Evolutionary conservation across 805 yeast genomes (phyloP), one percentile per base, ranked within the genome.

Genomic region (Tetrapisispora phaffii): DNA sequence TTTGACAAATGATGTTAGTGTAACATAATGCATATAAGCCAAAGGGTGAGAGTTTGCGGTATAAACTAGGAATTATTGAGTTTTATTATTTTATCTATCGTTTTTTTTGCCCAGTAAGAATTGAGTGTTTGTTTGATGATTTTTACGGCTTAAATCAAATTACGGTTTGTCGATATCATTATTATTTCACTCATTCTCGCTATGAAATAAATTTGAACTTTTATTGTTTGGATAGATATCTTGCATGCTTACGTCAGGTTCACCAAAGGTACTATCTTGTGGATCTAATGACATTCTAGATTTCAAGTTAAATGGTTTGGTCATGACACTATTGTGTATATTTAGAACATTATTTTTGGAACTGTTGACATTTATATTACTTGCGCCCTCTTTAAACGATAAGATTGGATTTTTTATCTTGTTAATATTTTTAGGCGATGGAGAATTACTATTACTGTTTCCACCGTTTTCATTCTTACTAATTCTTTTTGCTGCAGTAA

Each of bases 201-300:
- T 9, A 19, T 16, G 16, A 19, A 9, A 17, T 7, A 19, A 17
- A 28, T 24, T 26, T 22, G 16, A 5, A 31, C 22, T 8, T 26
- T 37, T 38, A 3, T 38, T 38, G 8, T 33, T 29, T 21, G 45
- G 45, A 42, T 24, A 43, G 20, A 50, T 48, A 43, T 55, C 60
- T 37, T 50, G 58, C 52, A 55, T 48, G 47, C 59, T 55, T 15
- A 52, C 42, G 42, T 55, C 60, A 23, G 52, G 40, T 28, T 38
- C 41, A 24, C 41, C 41, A 17, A 54, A 55, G 10, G 45, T 43
- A 10, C 28, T 17, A n/a, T 43, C 45, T 24, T 38, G 41, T n/a
- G 33, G 34, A 15, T 43, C 45, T 42, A 42, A 29, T 10, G 44
- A 42, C 44, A 42, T 42, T n/a, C 44, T 20, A 12, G 40, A 34